Evolutionary conservation across 2,329 filamentous ascomycete species (phyloP).

Genomic region (Trichoderma hamatum): DNA sequence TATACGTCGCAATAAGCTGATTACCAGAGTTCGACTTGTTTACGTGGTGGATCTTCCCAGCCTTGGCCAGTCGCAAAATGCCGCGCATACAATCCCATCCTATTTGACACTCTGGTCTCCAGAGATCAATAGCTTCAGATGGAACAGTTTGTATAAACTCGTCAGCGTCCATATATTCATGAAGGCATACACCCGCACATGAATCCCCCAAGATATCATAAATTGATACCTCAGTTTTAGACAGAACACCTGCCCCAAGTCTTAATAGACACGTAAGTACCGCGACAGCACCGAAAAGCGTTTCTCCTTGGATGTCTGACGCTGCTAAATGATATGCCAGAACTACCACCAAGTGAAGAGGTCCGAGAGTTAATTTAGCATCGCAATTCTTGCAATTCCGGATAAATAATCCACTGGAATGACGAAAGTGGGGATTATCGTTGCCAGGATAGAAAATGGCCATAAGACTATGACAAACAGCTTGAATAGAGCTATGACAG

Average conservation of each 20-base stretch:
- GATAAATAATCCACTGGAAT: not conserved
- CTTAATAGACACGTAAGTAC: not conserved
- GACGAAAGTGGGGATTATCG: not conserved
- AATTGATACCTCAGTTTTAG: not conserved
- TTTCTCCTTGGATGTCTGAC: not conserved
- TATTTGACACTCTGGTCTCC: not conserved
- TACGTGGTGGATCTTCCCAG: not conserved
- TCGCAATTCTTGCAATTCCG: not conserved
- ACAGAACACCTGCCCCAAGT: not conserved
- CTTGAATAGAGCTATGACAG: slow-evolving; percentile 10
- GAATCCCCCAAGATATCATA: not conserved
- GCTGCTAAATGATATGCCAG: not conserved
- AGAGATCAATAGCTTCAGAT: not conserved
- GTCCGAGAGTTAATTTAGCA: not conserved
- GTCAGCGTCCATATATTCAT: not conserved
- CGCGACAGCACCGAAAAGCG: not conserved
- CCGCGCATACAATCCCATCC: slow-evolving; percentile 1
- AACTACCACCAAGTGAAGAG: not conserved
- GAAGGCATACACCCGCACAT: not conserved
- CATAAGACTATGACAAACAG: not conserved
- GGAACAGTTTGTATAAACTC: not conserved
- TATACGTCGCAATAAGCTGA: too few species aligned
- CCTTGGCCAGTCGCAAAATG: not conserved
- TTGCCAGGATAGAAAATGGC: not conserved
- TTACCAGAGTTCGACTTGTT: too few species aligned